Base-by-base conservation (phyloP, 2,329 filamentous ascomycete species). In the Phoma sp. region DNA sequence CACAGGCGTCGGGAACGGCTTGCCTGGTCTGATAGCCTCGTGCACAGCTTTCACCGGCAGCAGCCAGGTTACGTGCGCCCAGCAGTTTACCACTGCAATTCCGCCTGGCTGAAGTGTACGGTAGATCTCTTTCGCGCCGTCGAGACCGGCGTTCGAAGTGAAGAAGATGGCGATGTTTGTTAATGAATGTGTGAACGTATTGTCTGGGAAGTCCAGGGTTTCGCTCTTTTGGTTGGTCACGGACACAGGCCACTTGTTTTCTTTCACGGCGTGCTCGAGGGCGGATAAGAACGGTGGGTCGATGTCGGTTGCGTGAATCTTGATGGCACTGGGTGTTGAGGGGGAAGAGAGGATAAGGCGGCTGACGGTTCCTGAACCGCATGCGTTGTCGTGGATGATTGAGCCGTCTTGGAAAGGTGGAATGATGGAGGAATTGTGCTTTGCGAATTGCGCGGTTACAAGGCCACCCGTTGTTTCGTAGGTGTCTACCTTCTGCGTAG, bases 131-230 rank as follows among this genome's bases (percentile, higher is more conserved):
- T 58, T 65, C 0, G 74, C 71, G 36, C 72, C 76, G 23, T 63
- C 66, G 3, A 68, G 56, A 0, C 69, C 66, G 1, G 52, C 62
- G 47, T 67, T 61, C 0, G 52, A 30, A 37, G 72, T 75, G 57
- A 77, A 76, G 49, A 77, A 64, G 40, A 79, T 67, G 6, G 72
- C 75, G 29, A 78, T 71, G 59, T 75, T 77, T 4, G 72, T 78
- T 47, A 79, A 63, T 4, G 64, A 69, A 58, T 75, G 71, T 0
- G 70, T 72, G 61, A 79, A 79, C 23, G 59, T 63, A 4, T 64
- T 58, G 47, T 75, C 70, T 3, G 50, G 40, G 37, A 71, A 70
- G 14, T 39, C 45, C 1, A 68, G 39, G 1, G 37, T 33, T 14
- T 71, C 63, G 22, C 52, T 49, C 9, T 47, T 59, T 46, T 65